phyloP scores from a whole-genome alignment of 495 filamentous ascomycete genomes.

The Aspergillus bridgeri region DNA sequence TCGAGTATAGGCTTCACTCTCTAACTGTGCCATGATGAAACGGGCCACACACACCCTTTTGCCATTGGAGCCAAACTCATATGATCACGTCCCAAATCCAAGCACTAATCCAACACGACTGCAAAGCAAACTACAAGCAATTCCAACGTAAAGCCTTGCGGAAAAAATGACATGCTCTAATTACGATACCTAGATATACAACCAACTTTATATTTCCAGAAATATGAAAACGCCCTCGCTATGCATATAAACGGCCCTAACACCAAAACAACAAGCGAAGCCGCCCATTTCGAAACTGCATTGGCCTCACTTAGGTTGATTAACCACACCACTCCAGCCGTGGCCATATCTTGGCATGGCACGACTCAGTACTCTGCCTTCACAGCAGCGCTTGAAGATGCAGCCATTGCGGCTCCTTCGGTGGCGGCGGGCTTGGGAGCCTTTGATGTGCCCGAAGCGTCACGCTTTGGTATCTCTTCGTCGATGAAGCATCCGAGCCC shows the following conservation, averaged over 20 bases:
- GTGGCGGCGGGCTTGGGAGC: constrained; percentile 26
- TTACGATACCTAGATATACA: not conserved
- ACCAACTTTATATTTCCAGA: not conserved
- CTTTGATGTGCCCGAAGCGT: constrained; percentile 21
- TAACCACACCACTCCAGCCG: not conserved
- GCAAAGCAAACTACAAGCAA: no score
- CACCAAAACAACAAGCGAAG: not conserved
- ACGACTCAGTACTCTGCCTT: not conserved
- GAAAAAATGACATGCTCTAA: not conserved
- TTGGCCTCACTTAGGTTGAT: not conserved
- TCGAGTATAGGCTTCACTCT: no score
- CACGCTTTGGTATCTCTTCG: constrained; percentile 62
- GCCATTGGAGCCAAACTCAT: no score
- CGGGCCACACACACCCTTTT: no score
- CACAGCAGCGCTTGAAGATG: constrained; percentile 13
- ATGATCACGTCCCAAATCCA: no score
- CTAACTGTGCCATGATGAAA: no score
- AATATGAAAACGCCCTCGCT: constrained; percentile 10
- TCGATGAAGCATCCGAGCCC: constrained; percentile 80
- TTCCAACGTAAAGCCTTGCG: not conserved
- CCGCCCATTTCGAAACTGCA: not conserved
- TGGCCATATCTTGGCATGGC: not conserved
- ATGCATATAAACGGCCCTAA: constrained; percentile 7
- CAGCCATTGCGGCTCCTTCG: constrained; percentile 32
- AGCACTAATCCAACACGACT: no score